Evolutionary conservation across 352 stramenopile genomes (phyloP).

Genomic region (Pythium periplocum): DNA sequence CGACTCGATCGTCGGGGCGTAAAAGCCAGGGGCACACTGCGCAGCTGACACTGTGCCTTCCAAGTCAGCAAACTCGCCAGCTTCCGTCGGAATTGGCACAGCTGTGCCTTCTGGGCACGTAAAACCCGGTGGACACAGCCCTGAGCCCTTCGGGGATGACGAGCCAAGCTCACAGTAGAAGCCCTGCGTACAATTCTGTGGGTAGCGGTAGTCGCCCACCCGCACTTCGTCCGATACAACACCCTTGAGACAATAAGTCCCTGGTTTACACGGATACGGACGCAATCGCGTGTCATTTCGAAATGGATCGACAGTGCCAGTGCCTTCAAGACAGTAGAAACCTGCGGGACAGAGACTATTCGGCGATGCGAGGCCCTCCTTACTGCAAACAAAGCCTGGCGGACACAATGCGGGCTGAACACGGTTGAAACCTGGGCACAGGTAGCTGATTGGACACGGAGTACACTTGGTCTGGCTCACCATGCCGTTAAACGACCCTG

Average conservation of each 20-base stretch:
- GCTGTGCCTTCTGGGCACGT: constrained; percentile 92
- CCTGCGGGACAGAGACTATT: constrained; percentile 93
- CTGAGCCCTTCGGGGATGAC: constrained; percentile 89
- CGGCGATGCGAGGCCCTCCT: constrained; percentile 69
- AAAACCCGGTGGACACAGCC: constrained; percentile 92
- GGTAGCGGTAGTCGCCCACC: constrained; percentile 84
- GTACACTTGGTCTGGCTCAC: constrained; percentile 86
- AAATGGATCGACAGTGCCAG: constrained; percentile 92
- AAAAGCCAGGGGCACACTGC: constrained; percentile 93
- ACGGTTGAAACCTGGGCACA: constrained; percentile 92
- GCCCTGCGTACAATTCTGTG: constrained; percentile 91
- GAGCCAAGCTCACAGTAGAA: constrained; percentile 95
- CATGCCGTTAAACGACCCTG: constrained; percentile 93
- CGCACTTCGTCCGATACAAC: constrained; percentile 88
- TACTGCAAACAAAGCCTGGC: constrained; percentile 91
- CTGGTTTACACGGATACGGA: constrained; percentile 93
- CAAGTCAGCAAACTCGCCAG: constrained; percentile 89
- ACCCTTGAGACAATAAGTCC: constrained; percentile 94
- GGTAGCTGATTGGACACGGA: constrained; percentile 87
- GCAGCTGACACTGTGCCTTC: constrained; percentile 89
- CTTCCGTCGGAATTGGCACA: constrained; percentile 89
- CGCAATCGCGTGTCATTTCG: constrained; percentile 95
- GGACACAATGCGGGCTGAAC: constrained; percentile 90
- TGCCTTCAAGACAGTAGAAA: constrained; percentile 95
- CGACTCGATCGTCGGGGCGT: constrained; percentile 96